A percentile compares a stretch with the other conserved stretches of the same genome.
Conservation (phyloP, 495 filamentous ascomycete species). For the Penicillium soppii region DNA sequence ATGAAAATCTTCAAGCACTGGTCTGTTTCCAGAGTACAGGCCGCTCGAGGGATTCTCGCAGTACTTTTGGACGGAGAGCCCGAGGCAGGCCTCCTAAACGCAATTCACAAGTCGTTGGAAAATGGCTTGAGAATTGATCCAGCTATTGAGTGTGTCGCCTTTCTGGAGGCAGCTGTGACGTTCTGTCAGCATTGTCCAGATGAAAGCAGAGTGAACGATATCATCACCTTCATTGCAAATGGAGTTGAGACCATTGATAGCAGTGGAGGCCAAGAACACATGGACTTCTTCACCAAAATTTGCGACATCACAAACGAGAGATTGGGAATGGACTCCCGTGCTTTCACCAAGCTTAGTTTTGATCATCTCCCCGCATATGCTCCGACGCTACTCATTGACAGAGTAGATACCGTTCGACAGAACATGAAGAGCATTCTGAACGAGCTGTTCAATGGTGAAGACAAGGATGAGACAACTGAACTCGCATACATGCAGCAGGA, state of each 20-base stretch:
- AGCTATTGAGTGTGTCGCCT: constrained; percentile 54
- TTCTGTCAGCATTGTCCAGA: constrained; percentile 48
- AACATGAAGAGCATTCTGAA: constrained; percentile 56
- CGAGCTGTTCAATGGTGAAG: constrained; percentile 52
- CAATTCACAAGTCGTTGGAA: constrained; percentile 48
- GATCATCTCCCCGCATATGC: constrained; percentile 61
- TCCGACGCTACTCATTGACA: constrained; percentile 65
- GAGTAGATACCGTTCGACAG: constrained; percentile 52
- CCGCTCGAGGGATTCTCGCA: constrained; percentile 38
- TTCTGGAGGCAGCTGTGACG: constrained; percentile 47
- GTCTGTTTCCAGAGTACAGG: constrained; percentile 21
- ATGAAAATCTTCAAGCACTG: constrained; percentile 44
- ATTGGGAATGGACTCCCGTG: constrained; percentile 25
- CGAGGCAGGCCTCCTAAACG: constrained; percentile 34
- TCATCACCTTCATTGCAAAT: constrained; percentile 52
- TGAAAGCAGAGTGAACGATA: constrained; percentile 32
- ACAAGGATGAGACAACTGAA: constrained; percentile 18
- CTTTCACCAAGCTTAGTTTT: constrained; percentile 47
- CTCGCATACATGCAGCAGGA: background rate
- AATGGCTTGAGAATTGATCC: constrained; percentile 56
- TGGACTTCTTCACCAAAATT: constrained; percentile 55
- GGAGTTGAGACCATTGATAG: constrained; percentile 57
- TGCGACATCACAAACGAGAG: constrained; percentile 41
- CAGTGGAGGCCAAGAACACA: constrained; percentile 57
- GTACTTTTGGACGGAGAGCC: constrained; percentile 48